Percentiles rank a stretch among this genome's conserved stretches.
Evolutionary conservation across 306 rosid species (phyloP).

Genomic region (Astragalus glycyphyllos): DNA sequence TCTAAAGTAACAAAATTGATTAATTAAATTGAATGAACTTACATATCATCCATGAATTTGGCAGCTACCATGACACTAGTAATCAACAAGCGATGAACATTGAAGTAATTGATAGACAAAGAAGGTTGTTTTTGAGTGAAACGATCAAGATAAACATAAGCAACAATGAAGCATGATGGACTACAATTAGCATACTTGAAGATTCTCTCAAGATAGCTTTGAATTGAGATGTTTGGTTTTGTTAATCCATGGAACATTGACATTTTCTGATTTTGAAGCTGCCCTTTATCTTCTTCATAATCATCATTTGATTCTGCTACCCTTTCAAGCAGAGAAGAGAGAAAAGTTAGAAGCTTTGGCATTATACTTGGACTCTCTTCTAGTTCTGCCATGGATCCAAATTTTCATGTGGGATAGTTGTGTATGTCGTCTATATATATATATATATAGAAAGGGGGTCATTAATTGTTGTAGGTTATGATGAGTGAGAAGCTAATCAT

Average conservation of each 20-base stretch:
- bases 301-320: constrained; percentile 81
- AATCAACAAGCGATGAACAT: constrained; percentile 81
- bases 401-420: constrained; percentile 20
- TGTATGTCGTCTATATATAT: background rate
- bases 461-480: background rate
- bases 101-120: constrained; percentile 79
- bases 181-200: constrained; percentile 96
- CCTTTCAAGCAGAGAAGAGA: constrained; percentile 79
- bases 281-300: constrained; percentile 56
- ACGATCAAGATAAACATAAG: constrained; percentile 89
- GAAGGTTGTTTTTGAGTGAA: constrained; percentile 77
- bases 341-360: constrained; percentile 69
- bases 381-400: constrained; percentile 76
- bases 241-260: constrained; percentile 86
- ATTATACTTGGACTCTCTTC: constrained; percentile 75
- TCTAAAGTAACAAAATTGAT: background rate
- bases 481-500: no score
- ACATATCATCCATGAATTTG: constrained; percentile 98
- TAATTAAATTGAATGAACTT: constrained; percentile 39
- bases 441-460: background rate
- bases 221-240: constrained; percentile 77
- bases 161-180: constrained; percentile 85
- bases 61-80: constrained; percentile 96
- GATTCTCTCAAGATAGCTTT: constrained; percentile 82
- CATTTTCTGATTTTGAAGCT: constrained; percentile 59